These are phyloP conservation scores for Candolleomyces aberdarensis DNA, from an alignment of 768 basidiomycete species.

Conservation along the genomic window DNA sequence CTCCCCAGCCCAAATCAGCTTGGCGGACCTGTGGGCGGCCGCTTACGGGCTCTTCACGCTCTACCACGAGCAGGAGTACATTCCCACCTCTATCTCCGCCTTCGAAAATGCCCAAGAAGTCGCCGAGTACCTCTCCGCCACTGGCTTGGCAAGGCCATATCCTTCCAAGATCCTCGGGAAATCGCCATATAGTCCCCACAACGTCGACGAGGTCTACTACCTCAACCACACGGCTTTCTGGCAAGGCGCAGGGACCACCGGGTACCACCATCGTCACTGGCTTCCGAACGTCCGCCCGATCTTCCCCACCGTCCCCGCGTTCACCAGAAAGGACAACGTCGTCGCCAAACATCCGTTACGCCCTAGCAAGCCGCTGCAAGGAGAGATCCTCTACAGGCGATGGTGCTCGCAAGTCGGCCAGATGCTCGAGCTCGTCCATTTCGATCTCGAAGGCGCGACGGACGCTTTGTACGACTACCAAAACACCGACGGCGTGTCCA, in stretches of 20 bases:
- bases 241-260: slow-evolving; percentile 46
- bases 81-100: slow-evolving; percentile 34
- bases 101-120: slow-evolving; percentile 30
- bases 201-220: slow-evolving; percentile 27
- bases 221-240: slow-evolving; percentile 44
- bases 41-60: slow-evolving; percentile 40
- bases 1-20: slow-evolving; percentile 13
- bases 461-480: slow-evolving; percentile 4
- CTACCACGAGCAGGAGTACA: slow-evolving; percentile 35
- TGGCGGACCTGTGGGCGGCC: slow-evolving; percentile 37
- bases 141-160: slow-evolving; percentile 31
- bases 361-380: slow-evolving; percentile 40
- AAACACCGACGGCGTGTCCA: slow-evolving; percentile 13
- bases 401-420: slow-evolving; percentile 32
- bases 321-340: slow-evolving; percentile 45
- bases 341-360: slow-evolving; percentile 51
- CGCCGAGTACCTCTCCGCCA: slow-evolving; percentile 32
- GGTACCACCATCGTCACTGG: slow-evolving; percentile 26
- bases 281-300: slow-evolving; percentile 19
- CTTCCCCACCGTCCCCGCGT: slow-evolving; percentile 36
- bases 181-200: slow-evolving; percentile 1
- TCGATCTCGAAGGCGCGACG: slow-evolving; percentile 27
- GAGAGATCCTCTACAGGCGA: slow-evolving; percentile 39
- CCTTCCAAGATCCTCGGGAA: slow-evolving; percentile 9
- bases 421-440: slow-evolving; percentile 28